Evolutionary conservation across 2,329 filamentous ascomycete genomes (phyloP), one percentile per base, ranked within the genome.

Genomic region (Aspergillus texensis): DNA sequence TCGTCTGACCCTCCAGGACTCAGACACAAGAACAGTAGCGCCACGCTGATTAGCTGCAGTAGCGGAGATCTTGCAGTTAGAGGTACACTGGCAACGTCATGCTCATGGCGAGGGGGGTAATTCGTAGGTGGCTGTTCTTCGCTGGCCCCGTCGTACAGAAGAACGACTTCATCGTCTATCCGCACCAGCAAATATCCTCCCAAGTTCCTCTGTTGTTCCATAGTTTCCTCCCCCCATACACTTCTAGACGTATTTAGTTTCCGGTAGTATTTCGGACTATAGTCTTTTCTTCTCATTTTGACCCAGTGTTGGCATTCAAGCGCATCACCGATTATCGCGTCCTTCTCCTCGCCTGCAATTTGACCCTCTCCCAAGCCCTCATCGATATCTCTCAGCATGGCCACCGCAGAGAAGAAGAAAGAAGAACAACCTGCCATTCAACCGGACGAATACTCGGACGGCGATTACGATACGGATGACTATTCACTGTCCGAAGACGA

Each of bases 401-500:
- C 73, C 19, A 72, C 74, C 57, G 65, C 68, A 57, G 70, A 74
- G 60, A 75, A 76, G 62, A 66, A 72, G 34, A 65, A 71, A 62
- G 62, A 72, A 58, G 63, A 74, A 53, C 67, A 71, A 57, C 66
- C 68, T 52, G 62, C 70, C 45, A 58, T 69, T 28, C 70, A 73
- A 19, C 70, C 70, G 32, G 71, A 75, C 8, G 69, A 76, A 34
- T 65, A 71, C 28, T 68, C 67, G 6, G 66, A 67, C 26, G 64
- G 62, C 19, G 61, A 64, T 48, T 75, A 76, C 46, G 70, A 75
- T 43, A 74, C 72, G 39, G 73, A 76, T 14, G 71, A 74, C 55
- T 71, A 74, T 34, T 64, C 68, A 36, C 60, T 68, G 46, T 69
- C 71, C 26, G 72, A 72, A 11, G 72, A 73, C 30, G 70, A 73